Base-by-base conservation (phyloP, 192 early-diverging fungal species). In the Coemansia sp. region DNA sequence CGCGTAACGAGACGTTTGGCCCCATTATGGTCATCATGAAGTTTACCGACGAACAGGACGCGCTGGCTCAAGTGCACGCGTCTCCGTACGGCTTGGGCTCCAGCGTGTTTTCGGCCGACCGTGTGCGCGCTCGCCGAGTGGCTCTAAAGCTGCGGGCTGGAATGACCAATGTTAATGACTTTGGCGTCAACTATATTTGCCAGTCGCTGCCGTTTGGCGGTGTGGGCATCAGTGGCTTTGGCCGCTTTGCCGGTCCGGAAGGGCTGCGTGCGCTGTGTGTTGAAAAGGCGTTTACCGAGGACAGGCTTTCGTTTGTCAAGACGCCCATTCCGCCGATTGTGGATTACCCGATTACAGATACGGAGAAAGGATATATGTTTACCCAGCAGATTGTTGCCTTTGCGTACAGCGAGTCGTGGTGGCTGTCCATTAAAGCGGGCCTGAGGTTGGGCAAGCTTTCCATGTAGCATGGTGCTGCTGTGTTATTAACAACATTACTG, bases 151-250 rank as follows among this genome's bases (percentile, higher is more conserved):
- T 94, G 41, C 41, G 41, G 2, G 41, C 41, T 0, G 41, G 41
- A 9, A 43, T 43, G 90, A 72, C 85, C 52, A 95, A 95, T 51
- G 76, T 94, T 61, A 95, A 95, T 70, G 93, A 93, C 67, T 95
- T 92, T 65, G 93, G 84, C 16, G 87, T 89, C 62, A 92, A 88
- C 56, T 95, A 94, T 59, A 82, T 95, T 4, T 91, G 90, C 73
- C 90, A 93, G 67, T 81, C 86, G 2, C 64, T 93, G 57, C 91
- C 91, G 2, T 93, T 93, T 82, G 91, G 91, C 54, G 91, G 91
- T 59, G 88, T 93, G 7, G 89, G 89, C 16, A 87, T 83, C 35
- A 89, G 87, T 57, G 91, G 91, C 0, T 90, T 90, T 74, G 91
- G 90, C 25, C 83, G 91, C 16, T 87, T 87, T 71, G 88, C 88